Base-by-base conservation (phyloP, 257 asterid species). In the Echium plantagineum region DNA sequence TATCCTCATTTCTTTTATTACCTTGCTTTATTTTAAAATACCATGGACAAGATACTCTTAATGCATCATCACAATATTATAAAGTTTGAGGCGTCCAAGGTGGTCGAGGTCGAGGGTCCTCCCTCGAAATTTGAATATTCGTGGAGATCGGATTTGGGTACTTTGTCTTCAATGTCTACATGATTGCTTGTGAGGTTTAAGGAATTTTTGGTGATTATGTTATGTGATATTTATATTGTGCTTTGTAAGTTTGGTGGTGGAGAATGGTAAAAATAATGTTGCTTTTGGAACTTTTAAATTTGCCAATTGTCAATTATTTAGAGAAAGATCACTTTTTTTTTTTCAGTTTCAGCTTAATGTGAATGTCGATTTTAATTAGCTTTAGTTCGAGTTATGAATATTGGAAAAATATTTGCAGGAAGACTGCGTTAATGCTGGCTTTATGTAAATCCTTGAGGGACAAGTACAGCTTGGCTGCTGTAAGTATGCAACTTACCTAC, bases 381-480 rank as follows among this genome's bases (percentile, higher is more conserved):
- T 42, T 42, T 42, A 42, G 49, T 42, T 12, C 2, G 49, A 42
- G 49, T 12, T 42, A 10, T 13, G 10, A 42, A 42, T 9, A 19
- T 53, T 18, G 22, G 21, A 8, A n/a, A 53, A 53, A 18, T n/a
- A 13, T 21, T 56, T 72, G 83, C 89, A 87, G 96, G 62, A 90
- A 90, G 71, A 90, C 97, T 7, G 96, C 97, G 19, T 63, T 90
- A 68, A 90, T 90, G 98, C 73, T 90, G 55, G 95, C 93, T 56
- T 69, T 87, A 70, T 87, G 96, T 71, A 82, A 82, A 58, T 21
- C 59, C 66, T 81, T 90, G 12, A 85, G 95, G 74, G 96, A 87
- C 68, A 81, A 78, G 65, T 90, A 90, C 81, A 87, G 95, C 68
- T 95, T 90, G 62, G 98, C 96, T 46, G 96, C 95, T 74, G 96